Evolutionary conservation across 176 grass and related monocot species (phyloP).

Genomic region (Oryza meridionalis): DNA sequence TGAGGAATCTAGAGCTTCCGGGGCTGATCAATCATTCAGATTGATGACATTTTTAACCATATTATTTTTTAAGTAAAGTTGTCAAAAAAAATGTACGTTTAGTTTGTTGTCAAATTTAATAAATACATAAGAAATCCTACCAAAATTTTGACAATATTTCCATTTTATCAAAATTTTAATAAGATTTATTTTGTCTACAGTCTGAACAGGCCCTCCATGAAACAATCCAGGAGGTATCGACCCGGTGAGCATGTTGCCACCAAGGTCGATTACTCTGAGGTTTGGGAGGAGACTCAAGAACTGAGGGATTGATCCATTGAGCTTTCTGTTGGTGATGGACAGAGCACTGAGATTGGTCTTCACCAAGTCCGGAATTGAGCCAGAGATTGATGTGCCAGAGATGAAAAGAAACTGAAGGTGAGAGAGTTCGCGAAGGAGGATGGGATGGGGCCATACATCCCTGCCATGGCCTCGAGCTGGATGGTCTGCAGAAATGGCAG

Average conservation of each 20-base stretch:
- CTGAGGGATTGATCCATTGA: slow-evolving; percentile 49
- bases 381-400: slow-evolving; percentile 48
- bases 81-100: no score
- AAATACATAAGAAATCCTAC: no score
- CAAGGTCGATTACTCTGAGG: slow-evolving; percentile 51
- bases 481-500: slow-evolving; percentile 44
- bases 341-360: slow-evolving; percentile 48
- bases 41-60: no score
- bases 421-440: slow-evolving; percentile 45
- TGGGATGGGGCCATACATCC: slow-evolving; percentile 51
- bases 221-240: slow-evolving; percentile 49
- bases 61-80: no score
- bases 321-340: slow-evolving; percentile 49
- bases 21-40: no score
- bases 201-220: slow-evolving; percentile 4
- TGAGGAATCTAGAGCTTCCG: slow-evolving; percentile 37
- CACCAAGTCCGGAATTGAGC: slow-evolving; percentile 38
- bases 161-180: no score
- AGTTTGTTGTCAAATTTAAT: no score
- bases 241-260: slow-evolving; percentile 56
- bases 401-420: slow-evolving; percentile 38
- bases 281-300: slow-evolving; percentile 43
- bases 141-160: no score
- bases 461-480: slow-evolving; percentile 38
- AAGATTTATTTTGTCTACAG: no score